Conservation (phyloP, 495 filamentous ascomycete genomes). For the Tuber magnatum region DNA sequence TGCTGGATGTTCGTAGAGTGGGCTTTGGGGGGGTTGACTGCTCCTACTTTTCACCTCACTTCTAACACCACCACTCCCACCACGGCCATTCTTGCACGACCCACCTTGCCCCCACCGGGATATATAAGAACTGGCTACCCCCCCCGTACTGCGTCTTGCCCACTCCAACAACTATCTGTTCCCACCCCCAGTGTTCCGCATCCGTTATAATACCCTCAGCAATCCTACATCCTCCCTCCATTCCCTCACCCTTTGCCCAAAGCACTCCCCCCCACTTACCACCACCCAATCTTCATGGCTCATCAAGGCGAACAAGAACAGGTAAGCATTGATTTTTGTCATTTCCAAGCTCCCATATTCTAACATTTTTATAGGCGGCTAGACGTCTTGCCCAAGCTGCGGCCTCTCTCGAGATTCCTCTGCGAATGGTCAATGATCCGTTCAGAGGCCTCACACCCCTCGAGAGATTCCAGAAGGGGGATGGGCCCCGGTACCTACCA, state of each 20-base stretch:
- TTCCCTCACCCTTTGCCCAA: no score
- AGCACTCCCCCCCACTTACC: no score
- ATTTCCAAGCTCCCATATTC: background rate
- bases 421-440: background rate
- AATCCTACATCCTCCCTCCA: background rate
- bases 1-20: background rate
- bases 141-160: background rate
- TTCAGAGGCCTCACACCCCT: background rate
- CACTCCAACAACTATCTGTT: no score
- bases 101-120: background rate
- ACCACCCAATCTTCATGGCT: background rate
- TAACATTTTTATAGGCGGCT: background rate
- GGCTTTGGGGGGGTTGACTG: background rate
- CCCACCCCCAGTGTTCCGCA: no score
- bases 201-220: no score
- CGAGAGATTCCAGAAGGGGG: background rate
- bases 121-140: background rate
- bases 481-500: background rate
- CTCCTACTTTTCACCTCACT: no score
- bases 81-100: background rate
- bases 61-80: background rate
- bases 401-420: no score
- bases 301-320: background rate
- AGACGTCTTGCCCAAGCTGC: background rate
- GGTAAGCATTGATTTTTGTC: background rate